Percentiles rank a stretch among this genome's conserved stretches.
Conservation (phyloP, 768 basidiomycete genomes). For the Xerocomus brunneocitrinus region DNA sequence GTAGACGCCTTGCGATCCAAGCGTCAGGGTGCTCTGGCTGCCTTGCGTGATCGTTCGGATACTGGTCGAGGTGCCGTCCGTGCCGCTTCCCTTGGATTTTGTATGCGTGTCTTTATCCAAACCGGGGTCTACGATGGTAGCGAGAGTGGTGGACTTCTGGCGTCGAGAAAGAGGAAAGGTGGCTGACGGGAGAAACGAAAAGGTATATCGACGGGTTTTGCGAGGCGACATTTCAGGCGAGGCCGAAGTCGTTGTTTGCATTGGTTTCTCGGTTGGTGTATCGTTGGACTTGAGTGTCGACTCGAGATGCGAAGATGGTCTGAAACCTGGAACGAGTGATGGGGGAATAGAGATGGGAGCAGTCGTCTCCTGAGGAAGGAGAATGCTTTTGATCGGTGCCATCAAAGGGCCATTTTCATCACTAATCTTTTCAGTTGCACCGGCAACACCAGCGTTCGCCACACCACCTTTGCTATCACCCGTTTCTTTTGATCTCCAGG, state of each 20-base stretch:
- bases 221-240: constrained; percentile 3
- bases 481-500: constrained; percentile 19
- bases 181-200: constrained; percentile 22
- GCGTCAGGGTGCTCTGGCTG: constrained; percentile 19
- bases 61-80: constrained; percentile 20
- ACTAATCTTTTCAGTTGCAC: not conserved
- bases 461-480: not conserved
- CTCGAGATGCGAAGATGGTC: not conserved
- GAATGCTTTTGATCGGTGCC: not conserved
- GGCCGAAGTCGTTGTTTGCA: not conserved
- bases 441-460: not conserved
- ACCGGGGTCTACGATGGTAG: not conserved
- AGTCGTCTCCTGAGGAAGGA: not conserved
- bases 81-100: constrained; percentile 2
- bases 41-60: constrained; percentile 18
- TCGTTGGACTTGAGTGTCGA: not conserved
- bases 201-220: constrained; percentile 19
- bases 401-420: not conserved
- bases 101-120: not conserved
- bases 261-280: not conserved
- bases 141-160: constrained; percentile 8
- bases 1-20: not conserved
- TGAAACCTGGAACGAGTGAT: not conserved
- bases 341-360: not conserved
- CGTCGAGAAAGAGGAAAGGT: constrained; percentile 19